Evolutionary conservation across 2,329 filamentous ascomycete species (phyloP).

Genomic region (Neophaeococcomyces aloes): DNA sequence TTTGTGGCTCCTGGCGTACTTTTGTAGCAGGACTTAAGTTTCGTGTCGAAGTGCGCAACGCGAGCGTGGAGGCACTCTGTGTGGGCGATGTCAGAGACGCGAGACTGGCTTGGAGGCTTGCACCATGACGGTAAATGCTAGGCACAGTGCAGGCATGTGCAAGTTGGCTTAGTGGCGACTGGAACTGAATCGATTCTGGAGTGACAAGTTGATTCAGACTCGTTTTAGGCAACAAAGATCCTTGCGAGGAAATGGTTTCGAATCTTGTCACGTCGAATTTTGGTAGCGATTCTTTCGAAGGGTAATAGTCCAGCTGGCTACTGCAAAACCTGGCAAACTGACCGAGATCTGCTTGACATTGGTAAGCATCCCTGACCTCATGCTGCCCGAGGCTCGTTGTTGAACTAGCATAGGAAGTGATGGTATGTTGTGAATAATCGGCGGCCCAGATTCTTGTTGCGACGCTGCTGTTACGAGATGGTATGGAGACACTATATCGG

Average conservation of each 20-base stretch:
- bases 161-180: conserved; percentile 8
- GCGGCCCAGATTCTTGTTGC: not conserved
- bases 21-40: conserved; percentile 2
- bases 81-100: conserved; percentile 9
- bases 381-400: conserved; percentile 17
- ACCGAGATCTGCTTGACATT: conserved; percentile 9
- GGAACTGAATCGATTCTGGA: conserved; percentile 1
- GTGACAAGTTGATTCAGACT: conserved; percentile 1
- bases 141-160: conserved; percentile 7
- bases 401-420: not conserved
- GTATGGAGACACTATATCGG: conserved; percentile 10
- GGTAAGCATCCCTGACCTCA: conserved; percentile 16
- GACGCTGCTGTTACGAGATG: conserved; percentile 10
- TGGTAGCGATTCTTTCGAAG: not conserved
- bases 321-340: conserved; percentile 2
- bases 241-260: not conserved
- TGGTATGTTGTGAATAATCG: not conserved
- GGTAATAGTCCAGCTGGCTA: not conserved
- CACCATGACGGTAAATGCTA: conserved; percentile 8
- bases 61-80: conserved; percentile 14
- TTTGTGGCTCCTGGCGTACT: not conserved
- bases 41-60: conserved; percentile 13
- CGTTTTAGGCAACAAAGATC: not conserved
- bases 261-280: not conserved
- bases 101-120: conserved; percentile 13